Evolutionary conservation across 2,329 filamentous ascomycete species (phyloP).

Genomic region (Microdochium nivale): DNA sequence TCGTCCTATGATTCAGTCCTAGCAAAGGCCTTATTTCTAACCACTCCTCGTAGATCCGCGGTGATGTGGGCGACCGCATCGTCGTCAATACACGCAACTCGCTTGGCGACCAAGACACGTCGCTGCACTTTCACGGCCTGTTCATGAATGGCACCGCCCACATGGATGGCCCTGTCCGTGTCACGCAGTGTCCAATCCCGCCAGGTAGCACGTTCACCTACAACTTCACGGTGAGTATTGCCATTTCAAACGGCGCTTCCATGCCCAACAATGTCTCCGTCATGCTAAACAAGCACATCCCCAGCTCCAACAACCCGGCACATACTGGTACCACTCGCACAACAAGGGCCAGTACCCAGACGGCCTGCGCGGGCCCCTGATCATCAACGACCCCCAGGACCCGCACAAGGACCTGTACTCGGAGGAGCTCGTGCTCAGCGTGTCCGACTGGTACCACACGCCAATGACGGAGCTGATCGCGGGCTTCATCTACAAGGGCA

Average conservation of each 20-base stretch:
- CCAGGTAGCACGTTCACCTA: slow-evolving; percentile 60
- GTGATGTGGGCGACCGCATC: slow-evolving; percentile 52
- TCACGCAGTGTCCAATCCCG: slow-evolving; percentile 58
- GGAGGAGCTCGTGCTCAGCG: slow-evolving; percentile 53
- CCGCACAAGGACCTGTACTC: slow-evolving; percentile 60
- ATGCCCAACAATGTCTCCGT: too few relatives aligned
- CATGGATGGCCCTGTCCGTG: slow-evolving; percentile 62
- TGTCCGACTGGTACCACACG: slow-evolving; percentile 61
- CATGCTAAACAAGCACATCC: too few relatives aligned
- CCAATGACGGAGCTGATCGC: slow-evolving; percentile 38
- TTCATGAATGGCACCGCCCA: slow-evolving; percentile 57
- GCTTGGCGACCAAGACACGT: slow-evolving; percentile 54
- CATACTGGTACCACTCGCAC: slow-evolving; percentile 75
- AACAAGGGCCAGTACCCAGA: slow-evolving; percentile 61
- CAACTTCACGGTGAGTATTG: slow-evolving; percentile 53
- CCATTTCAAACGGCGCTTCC: too few relatives aligned
- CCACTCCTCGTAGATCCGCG: too few relatives aligned
- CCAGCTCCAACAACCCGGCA: slow-evolving; percentile 50
- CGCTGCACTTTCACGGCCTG: slow-evolving; percentile 63
- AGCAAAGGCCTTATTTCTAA: too few relatives aligned
- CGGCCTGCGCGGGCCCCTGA: slow-evolving; percentile 54
- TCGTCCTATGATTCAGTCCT: too few relatives aligned
- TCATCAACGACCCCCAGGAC: slow-evolving; percentile 53
- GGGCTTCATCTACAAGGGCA: slow-evolving; percentile 41
- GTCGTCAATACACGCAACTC: slow-evolving; percentile 50